Evolutionary conservation across 2,329 filamentous ascomycete species (phyloP), one percentile per base, ranked within the genome.

Genomic region (Chaetomium strumarium): DNA sequence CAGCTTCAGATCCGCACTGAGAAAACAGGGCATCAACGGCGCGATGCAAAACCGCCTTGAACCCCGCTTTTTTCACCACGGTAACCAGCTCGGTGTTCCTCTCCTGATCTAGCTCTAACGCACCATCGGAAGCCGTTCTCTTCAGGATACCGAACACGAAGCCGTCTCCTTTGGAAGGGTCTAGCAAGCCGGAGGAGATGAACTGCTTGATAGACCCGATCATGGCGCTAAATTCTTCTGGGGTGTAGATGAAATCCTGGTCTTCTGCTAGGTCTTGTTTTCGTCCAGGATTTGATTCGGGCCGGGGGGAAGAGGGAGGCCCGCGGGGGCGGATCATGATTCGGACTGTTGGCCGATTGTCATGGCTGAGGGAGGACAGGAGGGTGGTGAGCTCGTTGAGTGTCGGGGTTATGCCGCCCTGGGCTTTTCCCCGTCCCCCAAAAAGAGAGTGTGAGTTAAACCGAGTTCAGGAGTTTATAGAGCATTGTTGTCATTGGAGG

Each of bases 281-380:
- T 53, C 41, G 36, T 40, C 5, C 10, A 14, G 17, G 3, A 1
- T 24, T 16, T 14, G 24, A 39, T 30, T 11, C 13, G 17, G 31
- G n/a, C 1, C 29, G 13, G 20, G 31, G 33, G 20, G 48, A 57
- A 46, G 55, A 56, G 46, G 55, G 70, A 3, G 70, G 65, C 0
- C 72, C 72, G 7, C 72, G 73, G 5, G 78, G 77, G 9, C 79
- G 75, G 56, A 83, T 77, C 75, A 80, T 80, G 61, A 82, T 61
- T 38, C 77, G 75, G 36, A 80, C 60, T 0, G 77, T 71, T 24
- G 74, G 65, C 11, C 64, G 47, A 24, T 67, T 53, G 51, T 17
- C n/a, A 5, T 44, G 44, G 34, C 16, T 13, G 48, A 50, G 13
- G 43, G 40, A 42, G 43, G 47, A 5, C 31, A 59, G 34, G 34